A percentile compares a stretch with the other conserved stretches of the same genome.
Evolutionary conservation across 345 rosid genomes (phyloP).

Genomic region (Psidium guajava): DNA sequence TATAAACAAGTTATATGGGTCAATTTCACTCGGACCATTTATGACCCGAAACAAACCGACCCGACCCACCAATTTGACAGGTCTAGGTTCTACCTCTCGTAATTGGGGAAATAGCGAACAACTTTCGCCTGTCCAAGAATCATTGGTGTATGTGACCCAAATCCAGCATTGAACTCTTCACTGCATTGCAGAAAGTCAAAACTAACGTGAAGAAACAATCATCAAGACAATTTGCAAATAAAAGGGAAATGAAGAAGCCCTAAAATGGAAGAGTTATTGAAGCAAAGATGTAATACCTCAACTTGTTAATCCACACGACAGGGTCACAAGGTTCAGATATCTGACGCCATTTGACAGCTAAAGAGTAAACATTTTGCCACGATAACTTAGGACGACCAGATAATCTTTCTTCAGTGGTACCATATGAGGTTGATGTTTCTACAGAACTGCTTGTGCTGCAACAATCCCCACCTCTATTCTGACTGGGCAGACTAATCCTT

Average conservation of each 20-base stretch:
- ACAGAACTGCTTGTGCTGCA: slow-evolving; percentile 80
- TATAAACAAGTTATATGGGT: too few relatives aligned
- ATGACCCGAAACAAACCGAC: too few relatives aligned
- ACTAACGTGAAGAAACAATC: neutral
- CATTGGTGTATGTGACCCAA: slow-evolving; percentile 96
- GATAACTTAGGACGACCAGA: slow-evolving; percentile 46
- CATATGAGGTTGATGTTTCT: slow-evolving; percentile 56
- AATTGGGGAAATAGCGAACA: slow-evolving; percentile 69
- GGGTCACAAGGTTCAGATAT: slow-evolving; percentile 99
- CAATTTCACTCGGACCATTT: too few relatives aligned
- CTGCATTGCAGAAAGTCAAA: slow-evolving; percentile 17
- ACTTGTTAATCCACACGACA: slow-evolving; percentile 93
- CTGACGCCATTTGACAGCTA: slow-evolving; percentile 96
- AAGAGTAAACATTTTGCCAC: slow-evolving; percentile 79
- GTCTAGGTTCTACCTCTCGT: slow-evolving; percentile 42
- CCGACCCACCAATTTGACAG: too few relatives aligned
- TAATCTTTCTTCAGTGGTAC: slow-evolving; percentile 52
- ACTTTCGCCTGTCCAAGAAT: slow-evolving; percentile 89
- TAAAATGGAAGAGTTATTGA: neutral
- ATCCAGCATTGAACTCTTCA: slow-evolving; percentile 91
- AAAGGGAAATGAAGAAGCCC: neutral
- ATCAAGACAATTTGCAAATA: neutral
- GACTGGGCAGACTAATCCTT: slow-evolving; percentile 58
- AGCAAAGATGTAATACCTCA: slow-evolving; percentile 33
- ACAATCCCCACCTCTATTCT: slow-evolving; percentile 92